A percentile compares a stretch with the other conserved stretches of the same genome.
phyloP scores from a whole-genome alignment of 805 yeast genomes.

The Metschnikowia santaceciliae region DNA sequence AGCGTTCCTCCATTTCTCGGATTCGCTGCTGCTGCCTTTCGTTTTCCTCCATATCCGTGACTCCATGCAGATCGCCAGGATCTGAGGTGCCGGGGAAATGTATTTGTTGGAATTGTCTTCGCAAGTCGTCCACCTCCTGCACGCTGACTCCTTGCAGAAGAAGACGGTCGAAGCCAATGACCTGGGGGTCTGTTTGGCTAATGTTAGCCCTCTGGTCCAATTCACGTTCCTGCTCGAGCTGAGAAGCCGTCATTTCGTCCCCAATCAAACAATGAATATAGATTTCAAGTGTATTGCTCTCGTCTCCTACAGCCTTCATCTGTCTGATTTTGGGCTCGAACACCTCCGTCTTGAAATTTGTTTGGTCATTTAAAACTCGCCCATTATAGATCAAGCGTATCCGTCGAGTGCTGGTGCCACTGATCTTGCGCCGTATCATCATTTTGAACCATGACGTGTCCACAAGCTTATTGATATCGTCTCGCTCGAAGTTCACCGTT shows the following conservation, averaged over 20 bases:
- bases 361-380: slow-evolving; percentile 52
- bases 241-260: slow-evolving; percentile 50
- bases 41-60: slow-evolving; percentile 39
- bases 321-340: slow-evolving; percentile 27
- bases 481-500: slow-evolving; percentile 24
- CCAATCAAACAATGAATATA: slow-evolving; percentile 82
- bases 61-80: slow-evolving; percentile 18
- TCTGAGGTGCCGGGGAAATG: slow-evolving; percentile 46
- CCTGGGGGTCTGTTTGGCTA: slow-evolving; percentile 52
- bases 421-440: slow-evolving; percentile 25
- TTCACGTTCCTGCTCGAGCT: slow-evolving; percentile 56
- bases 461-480: slow-evolving; percentile 29
- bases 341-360: slow-evolving; percentile 52
- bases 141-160: slow-evolving; percentile 79
- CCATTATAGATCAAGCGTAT: slow-evolving; percentile 69
- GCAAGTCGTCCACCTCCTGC: slow-evolving; percentile 66
- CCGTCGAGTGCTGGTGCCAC: slow-evolving; percentile 30
- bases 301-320: slow-evolving; percentile 12
- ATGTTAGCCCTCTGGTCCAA: slow-evolving; percentile 49
- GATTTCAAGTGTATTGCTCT: slow-evolving; percentile 25
- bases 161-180: slow-evolving; percentile 80
- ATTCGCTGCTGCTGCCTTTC: slow-evolving; percentile 39
- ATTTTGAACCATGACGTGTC: slow-evolving; percentile 30
- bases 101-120: slow-evolving; percentile 69
- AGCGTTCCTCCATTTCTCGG: slow-evolving; percentile 73